phyloP scores from a whole-genome alignment of 2,329 filamentous ascomycete genomes.

The Aspergillus aculeatus region DNA sequence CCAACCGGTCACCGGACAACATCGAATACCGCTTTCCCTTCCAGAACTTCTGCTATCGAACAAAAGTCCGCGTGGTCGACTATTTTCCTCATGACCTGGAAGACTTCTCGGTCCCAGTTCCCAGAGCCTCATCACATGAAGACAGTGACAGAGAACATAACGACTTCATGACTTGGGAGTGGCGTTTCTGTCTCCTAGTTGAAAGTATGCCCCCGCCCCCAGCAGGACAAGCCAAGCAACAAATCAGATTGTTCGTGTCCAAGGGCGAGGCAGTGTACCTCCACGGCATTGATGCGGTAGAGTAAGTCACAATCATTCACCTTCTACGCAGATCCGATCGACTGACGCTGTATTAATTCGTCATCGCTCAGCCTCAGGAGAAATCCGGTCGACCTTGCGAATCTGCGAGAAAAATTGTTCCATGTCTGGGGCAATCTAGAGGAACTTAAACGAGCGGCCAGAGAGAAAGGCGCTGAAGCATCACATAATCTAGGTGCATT shows the following conservation, averaged over 20 bases:
- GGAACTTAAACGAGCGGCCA: slow-evolving; percentile 58
- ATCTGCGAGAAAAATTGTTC: slow-evolving; percentile 69
- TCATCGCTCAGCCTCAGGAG: slow-evolving; percentile 53
- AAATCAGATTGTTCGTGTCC: slow-evolving; percentile 68
- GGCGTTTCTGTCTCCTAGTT: slow-evolving; percentile 77
- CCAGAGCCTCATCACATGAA: slow-evolving; percentile 44
- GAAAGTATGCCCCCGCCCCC: slow-evolving; percentile 60
- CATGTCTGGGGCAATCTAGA: slow-evolving; percentile 83
- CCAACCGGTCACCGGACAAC: slow-evolving; percentile 47
- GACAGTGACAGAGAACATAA: slow-evolving; percentile 29
- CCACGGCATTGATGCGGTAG: slow-evolving; percentile 53
- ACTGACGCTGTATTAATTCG: not conserved
- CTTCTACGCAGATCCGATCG: not conserved
- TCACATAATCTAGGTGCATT: slow-evolving; percentile 27
- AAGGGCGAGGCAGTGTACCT: slow-evolving; percentile 58
- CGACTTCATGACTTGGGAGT: slow-evolving; percentile 62
- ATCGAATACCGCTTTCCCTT: slow-evolving; percentile 63
- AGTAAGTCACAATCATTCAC: slow-evolving; percentile 46
- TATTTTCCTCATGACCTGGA: slow-evolving; percentile 69
- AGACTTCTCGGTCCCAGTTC: slow-evolving; percentile 63
- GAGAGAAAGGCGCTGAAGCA: slow-evolving; percentile 22
- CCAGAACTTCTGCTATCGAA: slow-evolving; percentile 68
- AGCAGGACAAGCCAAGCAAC: slow-evolving; percentile 41
- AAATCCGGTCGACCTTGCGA: slow-evolving; percentile 49
- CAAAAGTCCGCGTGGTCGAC: slow-evolving; percentile 74